Evolutionary conservation across 108 stramenopile genomes (phyloP).

Genomic region (Cyclostephanos invisitatus): DNA sequence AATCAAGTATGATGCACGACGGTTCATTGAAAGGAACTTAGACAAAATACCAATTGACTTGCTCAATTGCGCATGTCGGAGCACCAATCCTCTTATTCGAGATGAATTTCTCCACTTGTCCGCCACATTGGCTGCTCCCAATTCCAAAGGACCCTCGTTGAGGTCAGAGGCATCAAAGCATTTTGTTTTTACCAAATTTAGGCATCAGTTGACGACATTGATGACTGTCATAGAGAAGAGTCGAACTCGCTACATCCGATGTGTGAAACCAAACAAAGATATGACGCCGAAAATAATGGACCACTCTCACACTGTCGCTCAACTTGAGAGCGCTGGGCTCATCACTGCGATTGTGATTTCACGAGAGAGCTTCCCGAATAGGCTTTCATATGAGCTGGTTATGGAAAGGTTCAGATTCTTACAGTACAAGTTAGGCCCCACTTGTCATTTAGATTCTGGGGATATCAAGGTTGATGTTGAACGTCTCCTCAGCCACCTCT

Average conservation of each 20-base stretch:
- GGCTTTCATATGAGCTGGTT: conserved; percentile 71
- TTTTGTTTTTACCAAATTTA: conserved; percentile 73
- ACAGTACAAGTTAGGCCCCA: conserved; percentile 31
- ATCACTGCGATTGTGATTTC: conserved; percentile 89
- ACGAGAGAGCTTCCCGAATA: conserved; percentile 92
- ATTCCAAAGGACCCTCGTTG: conserved; percentile 54
- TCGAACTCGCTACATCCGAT: conserved; percentile 86
- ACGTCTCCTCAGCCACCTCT: conserved; percentile 31
- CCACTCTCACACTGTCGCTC: conserved; percentile 73
- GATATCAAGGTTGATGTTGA: conserved; percentile 42
- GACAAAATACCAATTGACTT: conserved; percentile 80
- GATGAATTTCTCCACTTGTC: conserved; percentile 50
- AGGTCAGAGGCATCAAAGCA: conserved; percentile 51
- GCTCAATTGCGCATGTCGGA: conserved; percentile 52
- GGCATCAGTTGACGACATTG: conserved; percentile 59
- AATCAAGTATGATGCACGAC: conserved; percentile 78
- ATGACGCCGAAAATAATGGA: conserved; percentile 67
- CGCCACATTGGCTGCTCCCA: conserved; percentile 10
- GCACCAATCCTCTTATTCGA: conserved; percentile 62
- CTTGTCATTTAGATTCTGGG: conserved; percentile 33
- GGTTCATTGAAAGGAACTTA: conserved; percentile 80
- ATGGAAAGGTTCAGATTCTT: conserved; percentile 71
- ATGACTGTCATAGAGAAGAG: conserved; percentile 68
- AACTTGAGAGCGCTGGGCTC: conserved; percentile 93
- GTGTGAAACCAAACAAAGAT: conserved; percentile 85